These are phyloP conservation scores for Bipolaris zeicola DNA, from an alignment of 2,329 filamentous ascomycete genomes.

Conservation along the genomic window DNA sequence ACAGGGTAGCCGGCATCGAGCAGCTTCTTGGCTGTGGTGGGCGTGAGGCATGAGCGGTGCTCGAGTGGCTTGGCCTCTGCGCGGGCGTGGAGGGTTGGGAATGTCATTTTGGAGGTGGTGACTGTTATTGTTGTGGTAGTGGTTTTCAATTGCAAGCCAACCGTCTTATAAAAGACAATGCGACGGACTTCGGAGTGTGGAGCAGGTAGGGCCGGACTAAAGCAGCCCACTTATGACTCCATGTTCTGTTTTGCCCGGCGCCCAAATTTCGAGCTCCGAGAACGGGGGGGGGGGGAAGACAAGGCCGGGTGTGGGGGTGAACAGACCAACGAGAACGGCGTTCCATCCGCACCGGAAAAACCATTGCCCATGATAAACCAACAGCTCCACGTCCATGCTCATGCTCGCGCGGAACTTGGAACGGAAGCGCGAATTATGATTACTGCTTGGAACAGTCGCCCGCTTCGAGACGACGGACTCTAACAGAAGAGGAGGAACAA, in stretches of 20 bases:
- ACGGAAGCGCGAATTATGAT: constrained; percentile 24
- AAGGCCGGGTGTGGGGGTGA: no score
- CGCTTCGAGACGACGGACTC: constrained; percentile 4
- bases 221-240: constrained; percentile 31
- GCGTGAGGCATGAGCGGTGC: constrained; percentile 49
- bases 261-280: constrained; percentile 23
- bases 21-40: constrained; percentile 48
- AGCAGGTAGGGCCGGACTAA: constrained; percentile 9
- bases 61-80: constrained; percentile 50
- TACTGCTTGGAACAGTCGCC: constrained; percentile 8
- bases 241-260: constrained; percentile 29
- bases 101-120: constrained; percentile 31
- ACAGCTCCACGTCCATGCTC: constrained; percentile 9
- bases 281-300: constrained; percentile 11
- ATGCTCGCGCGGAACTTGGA: neutral
- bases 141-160: constrained; percentile 18
- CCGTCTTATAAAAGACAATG: constrained; percentile 7
- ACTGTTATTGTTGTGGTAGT: neutral
- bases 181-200: constrained; percentile 26
- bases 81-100: constrained; percentile 50
- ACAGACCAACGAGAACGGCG: neutral
- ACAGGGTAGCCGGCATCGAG: constrained; percentile 50
- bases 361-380: neutral
- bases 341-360: constrained; percentile 11
- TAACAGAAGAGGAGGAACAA: neutral